Percentiles rank a stretch among this genome's conserved stretches.
phyloP scores from a whole-genome alignment of 345 rosid genomes.

The Lepidium didymum region DNA sequence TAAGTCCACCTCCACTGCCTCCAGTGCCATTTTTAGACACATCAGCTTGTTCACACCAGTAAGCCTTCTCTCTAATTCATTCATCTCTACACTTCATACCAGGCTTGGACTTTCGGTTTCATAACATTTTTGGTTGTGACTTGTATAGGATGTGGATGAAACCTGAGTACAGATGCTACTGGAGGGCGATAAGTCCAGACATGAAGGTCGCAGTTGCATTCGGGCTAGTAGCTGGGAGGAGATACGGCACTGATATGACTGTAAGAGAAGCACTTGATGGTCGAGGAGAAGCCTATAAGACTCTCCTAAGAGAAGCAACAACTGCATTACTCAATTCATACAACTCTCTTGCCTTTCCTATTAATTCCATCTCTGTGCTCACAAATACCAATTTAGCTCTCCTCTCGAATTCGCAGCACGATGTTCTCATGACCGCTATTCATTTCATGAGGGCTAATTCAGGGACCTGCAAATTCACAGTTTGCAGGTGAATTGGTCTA shows the following conservation, averaged over 20 bases:
- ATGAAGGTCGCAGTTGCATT: constrained; percentile 59
- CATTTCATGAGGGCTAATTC: constrained; percentile 69
- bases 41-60: constrained; percentile 79
- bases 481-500: constrained; percentile 42
- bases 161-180: constrained; percentile 70
- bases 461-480: constrained; percentile 58
- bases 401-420: constrained; percentile 39
- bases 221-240: constrained; percentile 46
- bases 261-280: constrained; percentile 58
- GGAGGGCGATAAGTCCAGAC: constrained; percentile 66
- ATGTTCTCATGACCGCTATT: constrained; percentile 50
- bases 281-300: constrained; percentile 63
- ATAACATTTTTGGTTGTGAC: not conserved
- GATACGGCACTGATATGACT: constrained; percentile 59
- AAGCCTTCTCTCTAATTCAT: constrained; percentile 28
- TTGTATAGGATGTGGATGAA: constrained; percentile 52
- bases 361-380: constrained; percentile 38
- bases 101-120: not conserved
- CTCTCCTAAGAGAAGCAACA: constrained; percentile 75
- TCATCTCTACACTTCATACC: not conserved
- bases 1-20: constrained; percentile 43
- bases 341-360: constrained; percentile 56
- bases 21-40: constrained; percentile 54
- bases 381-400: constrained; percentile 53
- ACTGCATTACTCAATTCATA: constrained; percentile 83